A percentile compares a stretch with the other conserved stretches of the same genome.
Evolutionary conservation across 2,329 filamentous ascomycete species (phyloP).

Genomic region (Lecanosticta acicola): DNA sequence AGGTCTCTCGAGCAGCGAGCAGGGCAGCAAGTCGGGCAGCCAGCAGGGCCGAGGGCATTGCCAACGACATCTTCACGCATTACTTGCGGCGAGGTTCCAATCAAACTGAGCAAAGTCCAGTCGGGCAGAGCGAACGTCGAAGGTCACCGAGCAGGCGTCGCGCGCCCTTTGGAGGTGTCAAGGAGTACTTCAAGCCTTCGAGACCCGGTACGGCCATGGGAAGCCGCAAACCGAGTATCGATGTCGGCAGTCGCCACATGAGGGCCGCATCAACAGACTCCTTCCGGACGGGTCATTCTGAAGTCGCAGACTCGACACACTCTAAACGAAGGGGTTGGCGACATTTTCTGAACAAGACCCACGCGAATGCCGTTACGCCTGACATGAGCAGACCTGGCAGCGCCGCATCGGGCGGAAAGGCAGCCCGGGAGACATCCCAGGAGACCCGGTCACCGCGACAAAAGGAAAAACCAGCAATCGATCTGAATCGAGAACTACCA

Average conservation of each 20-base stretch:
- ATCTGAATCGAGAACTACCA: constrained; percentile 45
- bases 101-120: constrained; percentile 4
- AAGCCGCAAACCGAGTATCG: constrained; percentile 26
- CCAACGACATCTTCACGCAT: constrained; percentile 17
- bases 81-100: constrained; percentile 11
- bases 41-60: constrained; percentile 19
- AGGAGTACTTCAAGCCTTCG: constrained; percentile 41
- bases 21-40: constrained; percentile 14
- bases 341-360: constrained; percentile 12
- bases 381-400: constrained; percentile 9
- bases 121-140: constrained; percentile 3
- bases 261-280: constrained; percentile 24
- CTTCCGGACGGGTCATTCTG: constrained; percentile 19
- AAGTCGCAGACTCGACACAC: constrained; percentile 10
- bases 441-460: constrained; percentile 2
- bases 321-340: constrained; percentile 13
- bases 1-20: constrained; percentile 7
- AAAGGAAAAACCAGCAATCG: constrained; percentile 25
- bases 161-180: constrained; percentile 16
- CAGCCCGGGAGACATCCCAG: not conserved
- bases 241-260: constrained; percentile 27
- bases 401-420: constrained; percentile 2
- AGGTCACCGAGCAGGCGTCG: constrained; percentile 15
- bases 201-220: constrained; percentile 29
- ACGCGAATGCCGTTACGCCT: constrained; percentile 7